Conservation (phyloP, 352 stramenopile species). For the Pythium phragmiticola region DNA sequence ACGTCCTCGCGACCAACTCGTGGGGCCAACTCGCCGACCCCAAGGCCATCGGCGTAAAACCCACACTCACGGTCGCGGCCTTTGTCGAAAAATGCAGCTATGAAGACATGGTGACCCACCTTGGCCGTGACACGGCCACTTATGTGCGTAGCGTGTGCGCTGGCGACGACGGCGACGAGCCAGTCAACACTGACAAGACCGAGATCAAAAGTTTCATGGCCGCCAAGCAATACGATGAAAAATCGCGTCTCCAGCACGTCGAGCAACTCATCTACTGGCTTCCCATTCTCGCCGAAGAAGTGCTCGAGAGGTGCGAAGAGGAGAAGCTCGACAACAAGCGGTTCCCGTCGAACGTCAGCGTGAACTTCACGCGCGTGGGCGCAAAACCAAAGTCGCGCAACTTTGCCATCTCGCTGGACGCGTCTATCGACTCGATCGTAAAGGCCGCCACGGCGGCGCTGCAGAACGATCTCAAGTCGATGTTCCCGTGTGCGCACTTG, state of each 20-base stretch:
- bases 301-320: constrained; percentile 76
- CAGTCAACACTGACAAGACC: constrained; percentile 68
- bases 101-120: constrained; percentile 43
- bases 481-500: constrained; percentile 62
- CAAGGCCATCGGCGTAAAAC: constrained; percentile 22
- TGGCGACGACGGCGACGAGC: constrained; percentile 66
- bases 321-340: constrained; percentile 77
- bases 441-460: constrained; percentile 49
- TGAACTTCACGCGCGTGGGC: constrained; percentile 49
- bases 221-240: constrained; percentile 81
- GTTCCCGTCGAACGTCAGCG: constrained; percentile 59
- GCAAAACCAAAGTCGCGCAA: constrained; percentile 53
- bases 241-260: constrained; percentile 43
- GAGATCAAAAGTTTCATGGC: constrained; percentile 66
- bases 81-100: constrained; percentile 59
- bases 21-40: constrained; percentile 26
- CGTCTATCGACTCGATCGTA: constrained; percentile 55
- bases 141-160: constrained; percentile 60
- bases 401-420: constrained; percentile 57
- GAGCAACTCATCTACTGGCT: constrained; percentile 79
- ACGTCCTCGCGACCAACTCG: constrained; percentile 19
- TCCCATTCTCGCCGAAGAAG: constrained; percentile 67
- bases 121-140: constrained; percentile 61
- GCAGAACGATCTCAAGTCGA: constrained; percentile 42
- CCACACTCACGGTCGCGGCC: constrained; percentile 36